These are phyloP conservation scores for Gentiana straminea DNA, from an alignment of 257 asterid species.

Conservation along the genomic window DNA sequence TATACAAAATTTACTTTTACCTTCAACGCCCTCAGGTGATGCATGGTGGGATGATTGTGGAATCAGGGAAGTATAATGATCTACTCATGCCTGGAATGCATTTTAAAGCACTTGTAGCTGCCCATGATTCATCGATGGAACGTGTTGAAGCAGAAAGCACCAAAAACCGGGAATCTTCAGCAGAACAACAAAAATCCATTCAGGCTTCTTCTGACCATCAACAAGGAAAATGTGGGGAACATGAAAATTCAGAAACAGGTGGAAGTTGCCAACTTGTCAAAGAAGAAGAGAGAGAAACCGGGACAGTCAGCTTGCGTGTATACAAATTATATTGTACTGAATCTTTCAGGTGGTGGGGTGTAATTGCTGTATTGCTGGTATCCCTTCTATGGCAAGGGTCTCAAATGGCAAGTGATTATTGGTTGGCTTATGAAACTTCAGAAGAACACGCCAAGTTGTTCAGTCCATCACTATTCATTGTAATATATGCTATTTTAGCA, in stretches of 20 bases:
- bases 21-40: slow-evolving; percentile 45
- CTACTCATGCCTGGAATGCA: slow-evolving; percentile 51
- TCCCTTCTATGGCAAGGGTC: slow-evolving; percentile 71
- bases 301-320: slow-evolving; percentile 62
- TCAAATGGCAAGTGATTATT: slow-evolving; percentile 68
- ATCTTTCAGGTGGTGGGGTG: slow-evolving; percentile 87
- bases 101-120: slow-evolving; percentile 70
- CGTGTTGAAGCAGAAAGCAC: slow-evolving; percentile 76
- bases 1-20: not conserved
- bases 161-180: slow-evolving; percentile 19
- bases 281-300: slow-evolving; percentile 85
- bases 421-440: slow-evolving; percentile 91
- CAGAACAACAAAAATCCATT: slow-evolving; percentile 21
- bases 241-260: slow-evolving; percentile 21
- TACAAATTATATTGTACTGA: slow-evolving; percentile 78
- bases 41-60: slow-evolving; percentile 79
- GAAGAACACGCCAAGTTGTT: slow-evolving; percentile 43
- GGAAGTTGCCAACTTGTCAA: slow-evolving; percentile 63
- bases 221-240: slow-evolving; percentile 43
- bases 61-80: slow-evolving; percentile 72
- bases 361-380: slow-evolving; percentile 29
- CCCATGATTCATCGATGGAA: slow-evolving; percentile 88
- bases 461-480: slow-evolving; percentile 57
- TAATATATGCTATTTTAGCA: slow-evolving; percentile 50
- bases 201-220: slow-evolving; percentile 30